Conservation (phyloP, 768 basidiomycete species). For the Rhodotorula sphaerocarpa region DNA sequence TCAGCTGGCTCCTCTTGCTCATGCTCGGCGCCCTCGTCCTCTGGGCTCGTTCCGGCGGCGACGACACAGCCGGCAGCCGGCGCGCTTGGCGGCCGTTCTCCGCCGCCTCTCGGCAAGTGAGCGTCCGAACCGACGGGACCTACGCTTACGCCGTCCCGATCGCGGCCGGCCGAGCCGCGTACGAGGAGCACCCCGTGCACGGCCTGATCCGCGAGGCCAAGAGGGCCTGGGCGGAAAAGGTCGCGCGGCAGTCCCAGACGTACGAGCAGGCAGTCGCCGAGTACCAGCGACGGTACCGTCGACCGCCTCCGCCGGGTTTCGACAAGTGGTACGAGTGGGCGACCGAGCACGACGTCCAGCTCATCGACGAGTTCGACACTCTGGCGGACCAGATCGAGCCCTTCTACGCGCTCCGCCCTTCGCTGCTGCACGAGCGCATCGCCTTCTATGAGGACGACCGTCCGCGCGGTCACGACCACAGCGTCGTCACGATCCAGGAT, state of each 20-base stretch:
- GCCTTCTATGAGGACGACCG: slow-evolving; percentile 9
- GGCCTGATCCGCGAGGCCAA: slow-evolving; percentile 47
- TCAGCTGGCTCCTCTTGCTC: too few relatives aligned
- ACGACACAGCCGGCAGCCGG: too few relatives aligned
- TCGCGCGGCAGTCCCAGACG: slow-evolving; percentile 68
- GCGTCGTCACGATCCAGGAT: slow-evolving; percentile 15
- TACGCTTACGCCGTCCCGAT: slow-evolving; percentile 6
- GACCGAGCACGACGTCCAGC: slow-evolving; percentile 57
- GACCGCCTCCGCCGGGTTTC: slow-evolving; percentile 78
- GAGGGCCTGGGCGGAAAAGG: slow-evolving; percentile 47
- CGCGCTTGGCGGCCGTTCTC: too few relatives aligned
- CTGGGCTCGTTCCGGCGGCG: too few relatives aligned
- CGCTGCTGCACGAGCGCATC: slow-evolving; percentile 19
- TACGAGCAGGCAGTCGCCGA: slow-evolving; percentile 68
- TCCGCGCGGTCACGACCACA: slow-evolving; percentile 11
- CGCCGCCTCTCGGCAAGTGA: too few relatives aligned
- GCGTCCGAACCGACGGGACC: background rate
- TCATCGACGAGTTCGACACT: slow-evolving; percentile 77
- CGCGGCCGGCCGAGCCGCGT: slow-evolving; percentile 41
- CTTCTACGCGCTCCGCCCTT: slow-evolving; percentile 46
- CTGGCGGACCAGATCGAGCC: slow-evolving; percentile 49
- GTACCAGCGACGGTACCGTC: slow-evolving; percentile 66
- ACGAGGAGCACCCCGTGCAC: slow-evolving; percentile 47
- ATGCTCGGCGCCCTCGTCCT: too few relatives aligned
- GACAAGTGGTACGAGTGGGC: slow-evolving; percentile 68